phyloP scores from a whole-genome alignment of 2,329 filamentous ascomycete species.

The Colletotrichum somersetense region DNA sequence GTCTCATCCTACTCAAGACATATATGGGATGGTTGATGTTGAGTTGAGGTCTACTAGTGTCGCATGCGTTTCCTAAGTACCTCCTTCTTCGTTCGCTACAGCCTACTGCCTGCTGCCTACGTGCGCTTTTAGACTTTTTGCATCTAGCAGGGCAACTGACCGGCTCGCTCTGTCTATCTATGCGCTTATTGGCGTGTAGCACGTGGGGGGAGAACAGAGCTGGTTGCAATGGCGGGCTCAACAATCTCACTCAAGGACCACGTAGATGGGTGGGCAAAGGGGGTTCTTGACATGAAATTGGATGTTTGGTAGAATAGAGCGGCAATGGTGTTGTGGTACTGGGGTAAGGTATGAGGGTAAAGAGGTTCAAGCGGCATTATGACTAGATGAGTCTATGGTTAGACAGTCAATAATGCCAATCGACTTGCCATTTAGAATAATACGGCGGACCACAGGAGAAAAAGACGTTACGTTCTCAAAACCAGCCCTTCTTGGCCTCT shows the following conservation, averaged over 20 bases:
- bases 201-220: not conserved
- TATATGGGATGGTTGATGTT: slow-evolving; percentile 4
- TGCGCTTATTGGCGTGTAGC: not conserved
- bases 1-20: slow-evolving; percentile 20
- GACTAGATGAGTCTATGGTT: not conserved
- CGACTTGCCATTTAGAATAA: no score
- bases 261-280: not conserved
- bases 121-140: slow-evolving; percentile 16
- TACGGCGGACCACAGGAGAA: no score
- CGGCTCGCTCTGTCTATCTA: not conserved
- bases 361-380: not conserved
- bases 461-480: no score
- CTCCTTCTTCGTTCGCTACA: slow-evolving; percentile 1
- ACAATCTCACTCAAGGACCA: not conserved
- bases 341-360: not conserved
- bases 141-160: not conserved
- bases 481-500: no score
- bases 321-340: not conserved
- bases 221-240: not conserved
- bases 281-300: not conserved
- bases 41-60: slow-evolving; percentile 14
- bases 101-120: not conserved
- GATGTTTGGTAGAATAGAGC: not conserved
- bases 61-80: no score
- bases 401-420: no score